Evolutionary conservation across 2,329 filamentous ascomycete genomes (phyloP).

Genomic region (Arthrinium puccinioides): DNA sequence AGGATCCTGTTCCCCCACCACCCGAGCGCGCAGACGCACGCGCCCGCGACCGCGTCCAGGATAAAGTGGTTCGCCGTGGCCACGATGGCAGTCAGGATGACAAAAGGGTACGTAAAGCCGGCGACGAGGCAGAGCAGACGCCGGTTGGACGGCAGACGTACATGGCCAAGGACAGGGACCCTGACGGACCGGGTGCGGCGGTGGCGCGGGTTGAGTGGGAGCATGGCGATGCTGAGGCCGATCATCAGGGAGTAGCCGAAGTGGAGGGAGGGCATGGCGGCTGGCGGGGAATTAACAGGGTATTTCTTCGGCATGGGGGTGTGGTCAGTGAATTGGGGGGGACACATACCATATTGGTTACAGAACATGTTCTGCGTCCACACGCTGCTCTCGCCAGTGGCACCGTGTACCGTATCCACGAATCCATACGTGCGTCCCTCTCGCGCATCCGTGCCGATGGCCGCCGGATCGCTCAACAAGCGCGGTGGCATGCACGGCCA

Average conservation of each 20-base stretch:
- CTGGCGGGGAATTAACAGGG: constrained; percentile 30
- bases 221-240: constrained; percentile 59
- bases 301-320: too few species aligned
- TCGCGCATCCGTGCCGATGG: constrained; percentile 45
- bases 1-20: constrained; percentile 50
- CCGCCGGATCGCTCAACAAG: constrained; percentile 47
- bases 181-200: constrained; percentile 33
- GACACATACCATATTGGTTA: constrained; percentile 61
- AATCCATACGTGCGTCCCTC: constrained; percentile 56
- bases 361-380: constrained; percentile 67
- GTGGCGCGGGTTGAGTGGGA: constrained; percentile 52
- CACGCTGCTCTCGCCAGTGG: constrained; percentile 54
- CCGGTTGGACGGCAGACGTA: constrained; percentile 12
- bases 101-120: constrained; percentile 56
- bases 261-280: constrained; percentile 69
- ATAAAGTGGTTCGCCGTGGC: constrained; percentile 69
- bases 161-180: constrained; percentile 1
- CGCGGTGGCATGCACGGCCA: constrained; percentile 60
- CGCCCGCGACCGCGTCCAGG: constrained; percentile 63
- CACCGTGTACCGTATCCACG: constrained; percentile 51
- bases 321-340: background rate
- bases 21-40: constrained; percentile 55
- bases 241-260: constrained; percentile 71
- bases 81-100: constrained; percentile 61
- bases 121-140: constrained; percentile 35